Percentiles rank a stretch among this genome's conserved stretches.
These are phyloP conservation scores for Aspergillus sp. DNA, from an alignment of 2,329 filamentous ascomycete species.

Conservation along the genomic window DNA sequence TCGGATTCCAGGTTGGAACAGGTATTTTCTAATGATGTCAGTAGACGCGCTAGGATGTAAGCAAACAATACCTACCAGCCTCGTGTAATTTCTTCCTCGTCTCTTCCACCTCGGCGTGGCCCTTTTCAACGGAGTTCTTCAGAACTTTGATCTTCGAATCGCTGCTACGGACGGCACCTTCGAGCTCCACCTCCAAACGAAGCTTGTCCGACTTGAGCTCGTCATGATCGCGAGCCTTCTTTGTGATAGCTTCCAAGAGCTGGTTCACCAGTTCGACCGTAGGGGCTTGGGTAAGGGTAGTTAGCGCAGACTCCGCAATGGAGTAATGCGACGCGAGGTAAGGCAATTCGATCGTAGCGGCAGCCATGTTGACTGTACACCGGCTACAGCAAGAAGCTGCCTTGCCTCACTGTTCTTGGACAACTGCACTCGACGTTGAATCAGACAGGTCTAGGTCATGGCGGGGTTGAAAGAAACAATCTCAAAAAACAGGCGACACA, in stretches of 20 bases:
- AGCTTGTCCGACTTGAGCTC: slow-evolving; percentile 83
- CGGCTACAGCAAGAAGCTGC: slow-evolving; percentile 18
- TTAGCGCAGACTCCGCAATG: slow-evolving; percentile 56
- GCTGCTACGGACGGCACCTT: slow-evolving; percentile 79
- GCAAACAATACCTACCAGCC: slow-evolving; percentile 61
- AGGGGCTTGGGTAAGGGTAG: slow-evolving; percentile 56
- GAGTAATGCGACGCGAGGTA: slow-evolving; percentile 60
- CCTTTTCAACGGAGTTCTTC: slow-evolving; percentile 78
- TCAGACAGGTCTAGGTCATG: slow-evolving; percentile 16
- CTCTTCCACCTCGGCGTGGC: slow-evolving; percentile 78
- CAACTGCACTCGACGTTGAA: slow-evolving; percentile 18
- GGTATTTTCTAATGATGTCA: slow-evolving; percentile 63
- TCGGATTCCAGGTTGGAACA: slow-evolving; percentile 77
- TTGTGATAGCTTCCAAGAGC: slow-evolving; percentile 71
- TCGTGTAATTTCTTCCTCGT: slow-evolving; percentile 76
- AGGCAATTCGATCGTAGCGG: slow-evolving; percentile 56
- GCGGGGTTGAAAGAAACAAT: slow-evolving; percentile 7
- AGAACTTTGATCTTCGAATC: slow-evolving; percentile 80
- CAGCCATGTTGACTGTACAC: slow-evolving; percentile 49
- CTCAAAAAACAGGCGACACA: slow-evolving; percentile 11
- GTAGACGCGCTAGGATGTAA: slow-evolving; percentile 6
- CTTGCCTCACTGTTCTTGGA: background rate
- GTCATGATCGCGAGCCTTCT: slow-evolving; percentile 80
- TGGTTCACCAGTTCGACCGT: slow-evolving; percentile 75
- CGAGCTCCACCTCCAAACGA: slow-evolving; percentile 85